Base-by-base conservation (phyloP, 176 grass and related monocot species). In the Guadua angustifolia region DNA sequence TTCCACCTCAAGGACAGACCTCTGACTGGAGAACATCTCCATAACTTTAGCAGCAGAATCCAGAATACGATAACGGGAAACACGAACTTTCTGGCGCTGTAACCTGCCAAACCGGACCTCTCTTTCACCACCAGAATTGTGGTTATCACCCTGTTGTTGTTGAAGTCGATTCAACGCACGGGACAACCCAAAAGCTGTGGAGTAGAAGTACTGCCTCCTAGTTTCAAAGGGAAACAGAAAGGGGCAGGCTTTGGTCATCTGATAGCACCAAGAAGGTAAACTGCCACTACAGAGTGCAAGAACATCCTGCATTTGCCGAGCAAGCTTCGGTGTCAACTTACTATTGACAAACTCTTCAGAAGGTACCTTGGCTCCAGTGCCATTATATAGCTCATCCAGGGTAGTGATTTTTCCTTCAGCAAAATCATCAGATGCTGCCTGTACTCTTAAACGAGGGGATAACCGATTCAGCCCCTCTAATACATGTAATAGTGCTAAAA, bases 161-260 rank as follows among this genome's bases (percentile, higher is more conserved):
- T 97, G 92, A 63, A 97, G 92, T 35, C 94, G 92, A 83, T 97
- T 88, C 83, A 97, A 74, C 19, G 92, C 95, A 18, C 92, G 88
- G 39, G 95, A 94, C 75, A 94, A 49, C 38, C 95, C 92, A 53
- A 97, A 97, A 40, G 95, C 90, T 36, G 95, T 97, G 21, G 90
- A 97, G 66, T 94, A 91, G 75, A 97, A 97, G 75, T 94, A 94
- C 66, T 94, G 92, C 66, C 95, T 88, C 83, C 95, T 91, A 39
- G 92, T 89, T 49, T 97, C 95, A 57, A 97, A 94, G 29, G 95
- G 92, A 74, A 97, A 97, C 65, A 97, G 50, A 58, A 97, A 97
- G 77, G 95, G 92, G 18, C 92, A 97, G 53, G 95, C 85, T 79
- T 88, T 92, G 15, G 90, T 89, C 84, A 94, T 88, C 78, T 97